Evolutionary conservation across 495 filamentous ascomycete species (phyloP).

Genomic region (Penicillium cosmopolitanum): DNA sequence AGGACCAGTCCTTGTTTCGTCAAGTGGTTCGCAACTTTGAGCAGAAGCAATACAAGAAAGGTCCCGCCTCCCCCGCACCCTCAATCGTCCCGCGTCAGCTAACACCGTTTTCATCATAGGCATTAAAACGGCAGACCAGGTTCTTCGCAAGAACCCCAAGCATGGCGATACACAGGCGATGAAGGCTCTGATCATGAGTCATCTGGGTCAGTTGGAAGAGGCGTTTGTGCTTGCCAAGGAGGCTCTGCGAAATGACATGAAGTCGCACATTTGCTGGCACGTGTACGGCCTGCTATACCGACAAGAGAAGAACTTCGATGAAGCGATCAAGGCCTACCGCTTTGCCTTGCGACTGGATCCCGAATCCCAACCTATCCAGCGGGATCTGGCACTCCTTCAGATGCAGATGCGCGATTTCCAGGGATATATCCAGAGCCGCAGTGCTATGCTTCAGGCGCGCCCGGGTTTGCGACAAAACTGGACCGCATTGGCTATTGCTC

Average conservation of each 20-base stretch:
- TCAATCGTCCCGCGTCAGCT: conserved; percentile 17
- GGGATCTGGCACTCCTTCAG: conserved; percentile 90
- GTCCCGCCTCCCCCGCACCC: conserved; percentile 33
- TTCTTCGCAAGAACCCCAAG: conserved; percentile 88
- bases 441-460: conserved; percentile 78
- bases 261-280: conserved; percentile 99
- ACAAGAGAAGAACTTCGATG: conserved; percentile 93
- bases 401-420: conserved; percentile 96
- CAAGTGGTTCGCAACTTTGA: conserved; percentile 95
- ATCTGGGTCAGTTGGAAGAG: conserved; percentile 85
- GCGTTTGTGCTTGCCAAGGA: conserved; percentile 91
- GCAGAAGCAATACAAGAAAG: conserved; percentile 97
- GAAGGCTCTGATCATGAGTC: conserved; percentile 97
- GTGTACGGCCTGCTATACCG: conserved; percentile 97
- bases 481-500: conserved; percentile 91
- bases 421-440: conserved; percentile 87
- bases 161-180: conserved; percentile 99
- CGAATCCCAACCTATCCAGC: conserved; percentile 89
- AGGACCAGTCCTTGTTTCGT: conserved; percentile 91
- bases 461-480: conserved; percentile 86
- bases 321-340: conserved; percentile 98
- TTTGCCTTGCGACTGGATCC: conserved; percentile 91
- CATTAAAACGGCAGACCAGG: conserved; percentile 90
- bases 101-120: conserved; percentile 51
- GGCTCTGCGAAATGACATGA: conserved; percentile 92